Evolutionary conservation across 1,139 yeast species (phyloP).

Genomic region (Sugiyamaella castrensis): DNA sequence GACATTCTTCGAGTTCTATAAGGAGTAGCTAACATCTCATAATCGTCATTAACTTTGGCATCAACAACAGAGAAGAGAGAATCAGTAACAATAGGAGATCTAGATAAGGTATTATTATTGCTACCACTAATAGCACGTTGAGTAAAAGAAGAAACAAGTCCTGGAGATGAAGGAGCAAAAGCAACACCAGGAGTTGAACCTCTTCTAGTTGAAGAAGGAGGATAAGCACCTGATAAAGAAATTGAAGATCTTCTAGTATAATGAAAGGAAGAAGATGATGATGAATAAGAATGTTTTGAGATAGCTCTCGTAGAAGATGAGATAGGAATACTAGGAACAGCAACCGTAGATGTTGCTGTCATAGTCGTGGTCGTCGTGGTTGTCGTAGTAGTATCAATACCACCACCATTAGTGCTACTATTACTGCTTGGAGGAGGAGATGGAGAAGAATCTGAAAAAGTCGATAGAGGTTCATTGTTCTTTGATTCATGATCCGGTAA

Average conservation of each 20-base stretch:
- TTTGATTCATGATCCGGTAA: slow-evolving; percentile 7
- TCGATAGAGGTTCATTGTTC: not conserved
- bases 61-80: slow-evolving; percentile 18
- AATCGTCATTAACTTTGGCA: slow-evolving; percentile 22
- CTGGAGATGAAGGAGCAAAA: slow-evolving; percentile 18
- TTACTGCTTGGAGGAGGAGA: slow-evolving; percentile 20
- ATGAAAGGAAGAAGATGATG: slow-evolving; percentile 12
- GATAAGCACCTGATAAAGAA: slow-evolving; percentile 14
- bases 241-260: slow-evolving; percentile 17
- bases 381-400: too few species aligned
- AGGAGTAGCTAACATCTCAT: slow-evolving; percentile 27
- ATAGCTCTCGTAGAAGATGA: slow-evolving; percentile 22
- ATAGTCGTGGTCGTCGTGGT: not conserved
- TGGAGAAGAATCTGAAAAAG: slow-evolving; percentile 13
- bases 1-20: slow-evolving; percentile 27
- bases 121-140: slow-evolving; percentile 10
- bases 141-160: slow-evolving; percentile 11
- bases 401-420: not conserved
- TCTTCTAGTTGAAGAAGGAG: slow-evolving; percentile 15
- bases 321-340: slow-evolving; percentile 19
- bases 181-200: slow-evolving; percentile 15
- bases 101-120: slow-evolving; percentile 10
- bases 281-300: slow-evolving; percentile 15
- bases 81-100: slow-evolving; percentile 24
- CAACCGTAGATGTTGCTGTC: not conserved